A percentile compares a stretch with the other conserved stretches of the same genome.
Evolutionary conservation across 352 stramenopile species (phyloP).

Genomic region (Phytophthora gonapodyides): DNA sequence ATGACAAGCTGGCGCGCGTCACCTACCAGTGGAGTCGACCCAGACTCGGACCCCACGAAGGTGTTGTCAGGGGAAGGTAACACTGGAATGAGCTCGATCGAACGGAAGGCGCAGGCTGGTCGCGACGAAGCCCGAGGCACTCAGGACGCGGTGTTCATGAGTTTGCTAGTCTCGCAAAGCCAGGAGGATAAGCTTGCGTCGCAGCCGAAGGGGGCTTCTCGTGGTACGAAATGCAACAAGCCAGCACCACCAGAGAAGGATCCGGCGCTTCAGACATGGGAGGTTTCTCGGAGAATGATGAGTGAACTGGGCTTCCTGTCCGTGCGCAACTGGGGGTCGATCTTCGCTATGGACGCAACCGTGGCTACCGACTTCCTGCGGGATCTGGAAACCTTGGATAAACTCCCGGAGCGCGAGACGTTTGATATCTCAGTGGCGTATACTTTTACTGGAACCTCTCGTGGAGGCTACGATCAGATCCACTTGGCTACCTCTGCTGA

Average conservation of each 20-base stretch:
- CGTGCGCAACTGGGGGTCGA: slow-evolving; percentile 82
- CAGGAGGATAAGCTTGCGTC: slow-evolving; percentile 51
- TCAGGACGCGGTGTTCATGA: slow-evolving; percentile 72
- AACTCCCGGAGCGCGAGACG: slow-evolving; percentile 75
- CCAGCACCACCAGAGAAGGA: slow-evolving; percentile 61
- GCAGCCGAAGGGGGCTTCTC: slow-evolving; percentile 24
- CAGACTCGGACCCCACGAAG: slow-evolving; percentile 27
- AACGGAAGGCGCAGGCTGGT: slow-evolving; percentile 62
- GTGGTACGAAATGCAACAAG: slow-evolving; percentile 35
- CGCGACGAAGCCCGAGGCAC: slow-evolving; percentile 56
- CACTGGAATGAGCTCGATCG: slow-evolving; percentile 67
- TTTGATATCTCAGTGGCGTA: slow-evolving; percentile 87
- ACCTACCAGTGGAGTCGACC: slow-evolving; percentile 15
- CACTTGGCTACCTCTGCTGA: slow-evolving; percentile 61
- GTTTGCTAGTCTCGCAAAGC: slow-evolving; percentile 63
- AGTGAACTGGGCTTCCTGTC: slow-evolving; percentile 84
- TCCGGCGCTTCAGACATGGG: slow-evolving; percentile 63
- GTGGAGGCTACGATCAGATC: slow-evolving; percentile 79
- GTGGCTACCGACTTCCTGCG: slow-evolving; percentile 54
- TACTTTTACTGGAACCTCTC: slow-evolving; percentile 61
- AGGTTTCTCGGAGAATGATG: slow-evolving; percentile 82
- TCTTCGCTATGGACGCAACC: slow-evolving; percentile 77
- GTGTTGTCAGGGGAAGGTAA: slow-evolving; percentile 72
- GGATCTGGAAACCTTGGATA: slow-evolving; percentile 75
- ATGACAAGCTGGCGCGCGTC: slow-evolving; percentile 78